Conservation (phyloP, 371 early-diverging fungal genomes). For the Lichtheimia ramosa region DNA sequence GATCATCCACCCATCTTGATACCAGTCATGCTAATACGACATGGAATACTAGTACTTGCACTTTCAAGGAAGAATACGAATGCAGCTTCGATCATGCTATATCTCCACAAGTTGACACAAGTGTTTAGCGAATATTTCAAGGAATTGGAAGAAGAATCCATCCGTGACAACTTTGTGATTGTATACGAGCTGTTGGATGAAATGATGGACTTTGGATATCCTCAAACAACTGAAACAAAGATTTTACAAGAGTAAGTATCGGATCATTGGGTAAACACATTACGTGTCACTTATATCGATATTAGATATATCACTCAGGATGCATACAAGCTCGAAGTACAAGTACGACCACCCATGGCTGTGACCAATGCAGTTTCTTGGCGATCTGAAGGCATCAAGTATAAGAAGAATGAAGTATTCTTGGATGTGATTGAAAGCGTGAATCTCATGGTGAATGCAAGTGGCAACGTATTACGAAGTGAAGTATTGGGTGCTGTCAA, state of each 20-base stretch:
- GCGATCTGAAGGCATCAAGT: constrained; percentile 96
- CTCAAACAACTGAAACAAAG: constrained; percentile 97
- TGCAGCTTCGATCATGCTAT: constrained; percentile 92
- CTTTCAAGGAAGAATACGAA: constrained; percentile 96
- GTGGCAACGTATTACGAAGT: constrained; percentile 93
- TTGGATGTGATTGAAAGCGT: constrained; percentile 97
- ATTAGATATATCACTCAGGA: constrained; percentile 89
- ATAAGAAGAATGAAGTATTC: constrained; percentile 98
- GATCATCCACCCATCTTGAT: too few relatives aligned
- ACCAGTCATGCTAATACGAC: too few relatives aligned
- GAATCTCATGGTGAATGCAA: constrained; percentile 91
- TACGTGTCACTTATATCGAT: too few relatives aligned
- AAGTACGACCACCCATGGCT: constrained; percentile 93
- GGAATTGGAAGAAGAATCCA: constrained; percentile 96
- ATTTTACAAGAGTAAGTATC: constrained; percentile 83
- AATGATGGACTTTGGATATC: constrained; percentile 99
- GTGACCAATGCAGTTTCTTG: constrained; percentile 98
- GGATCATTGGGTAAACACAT: too few relatives aligned
- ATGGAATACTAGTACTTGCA: constrained; percentile 73
- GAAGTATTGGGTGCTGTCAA: constrained; percentile 97
- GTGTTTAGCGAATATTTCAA: constrained; percentile 98
- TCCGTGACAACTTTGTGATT: constrained; percentile 92
- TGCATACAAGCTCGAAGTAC: constrained; percentile 89
- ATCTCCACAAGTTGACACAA: constrained; percentile 90
- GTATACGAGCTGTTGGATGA: constrained; percentile 98